Percentiles rank a stretch among this genome's conserved stretches.
Evolutionary conservation across 1,139 yeast genomes (phyloP).

Genomic region (Yamadazyma oceani): DNA sequence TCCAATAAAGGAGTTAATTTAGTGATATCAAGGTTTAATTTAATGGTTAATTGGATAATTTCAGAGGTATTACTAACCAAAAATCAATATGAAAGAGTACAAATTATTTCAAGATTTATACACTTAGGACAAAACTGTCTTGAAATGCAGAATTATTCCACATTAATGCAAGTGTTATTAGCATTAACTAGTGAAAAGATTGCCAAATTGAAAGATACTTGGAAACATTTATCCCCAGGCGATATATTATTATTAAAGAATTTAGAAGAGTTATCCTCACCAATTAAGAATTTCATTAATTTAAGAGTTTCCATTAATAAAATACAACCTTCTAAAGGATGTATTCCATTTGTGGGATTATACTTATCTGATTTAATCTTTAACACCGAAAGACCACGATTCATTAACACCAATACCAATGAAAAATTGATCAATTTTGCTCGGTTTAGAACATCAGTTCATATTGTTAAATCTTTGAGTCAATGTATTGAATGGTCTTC

Average conservation of each 20-base stretch:
- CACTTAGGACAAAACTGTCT: constrained; percentile 79
- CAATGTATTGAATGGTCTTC: constrained; percentile 86
- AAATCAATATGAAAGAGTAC: constrained; percentile 55
- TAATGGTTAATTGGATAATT: constrained; percentile 89
- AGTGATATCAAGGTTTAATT: constrained; percentile 83
- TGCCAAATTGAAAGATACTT: constrained; percentile 63
- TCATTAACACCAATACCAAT: constrained; percentile 31
- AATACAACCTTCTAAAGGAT: constrained; percentile 70
- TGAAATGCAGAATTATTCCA: constrained; percentile 76
- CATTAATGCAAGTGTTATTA: constrained; percentile 81
- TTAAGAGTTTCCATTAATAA: constrained; percentile 63
- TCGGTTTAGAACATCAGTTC: constrained; percentile 74
- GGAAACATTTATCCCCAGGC: constrained; percentile 62
- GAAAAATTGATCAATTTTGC: constrained; percentile 62
- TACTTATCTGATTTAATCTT: constrained; percentile 80
- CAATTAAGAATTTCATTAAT: constrained; percentile 62
- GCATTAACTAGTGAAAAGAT: constrained; percentile 78
- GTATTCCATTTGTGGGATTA: constrained; percentile 87
- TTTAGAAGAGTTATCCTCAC: constrained; percentile 62
- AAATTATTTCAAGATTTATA: constrained; percentile 74
- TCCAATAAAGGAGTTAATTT: constrained; percentile 71
- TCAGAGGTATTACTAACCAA: constrained; percentile 80
- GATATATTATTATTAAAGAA: constrained; percentile 65
- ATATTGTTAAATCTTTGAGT: constrained; percentile 73
- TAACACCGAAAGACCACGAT: constrained; percentile 69